These are phyloP conservation scores for Pezizomycotina sp. DNA, from an alignment of 2,329 filamentous ascomycete genomes.

Conservation along the genomic window DNA sequence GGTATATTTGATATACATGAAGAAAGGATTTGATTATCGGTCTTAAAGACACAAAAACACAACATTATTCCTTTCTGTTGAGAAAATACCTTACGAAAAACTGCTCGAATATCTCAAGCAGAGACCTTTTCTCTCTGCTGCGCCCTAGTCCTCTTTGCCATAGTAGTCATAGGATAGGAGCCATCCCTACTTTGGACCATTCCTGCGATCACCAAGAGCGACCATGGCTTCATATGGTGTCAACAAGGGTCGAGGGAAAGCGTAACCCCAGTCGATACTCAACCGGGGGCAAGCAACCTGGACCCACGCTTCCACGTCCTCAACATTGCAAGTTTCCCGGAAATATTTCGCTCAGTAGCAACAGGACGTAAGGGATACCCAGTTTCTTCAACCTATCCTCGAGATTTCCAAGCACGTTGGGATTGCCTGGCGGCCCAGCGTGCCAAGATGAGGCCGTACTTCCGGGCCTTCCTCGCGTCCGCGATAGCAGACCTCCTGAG, in stretches of 20 bases:
- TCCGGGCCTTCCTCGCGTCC: conserved; percentile 57
- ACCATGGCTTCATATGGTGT: conserved; percentile 93
- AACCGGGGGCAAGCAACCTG: conserved; percentile 92
- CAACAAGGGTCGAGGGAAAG: conserved; percentile 71
- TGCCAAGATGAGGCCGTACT: conserved; percentile 93
- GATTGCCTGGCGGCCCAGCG: conserved; percentile 84
- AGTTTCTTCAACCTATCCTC: conserved; percentile 55
- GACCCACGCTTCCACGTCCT: conserved; percentile 92
- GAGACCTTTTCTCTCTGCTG: conserved; percentile 52
- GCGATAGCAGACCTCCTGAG: conserved; percentile 62
- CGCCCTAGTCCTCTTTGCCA: conserved; percentile 75
- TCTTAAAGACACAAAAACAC: too few species aligned
- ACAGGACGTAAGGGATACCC: conserved; percentile 65
- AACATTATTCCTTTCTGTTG: too few species aligned
- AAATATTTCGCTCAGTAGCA: conserved; percentile 88
- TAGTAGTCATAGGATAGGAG: conserved; percentile 97
- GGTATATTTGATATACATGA: too few species aligned
- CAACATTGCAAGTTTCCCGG: conserved; percentile 80
- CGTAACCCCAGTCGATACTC: conserved; percentile 98
- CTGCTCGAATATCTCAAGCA: conserved; percentile 7
- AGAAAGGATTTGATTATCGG: too few species aligned
- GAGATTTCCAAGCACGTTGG: conserved; percentile 75
- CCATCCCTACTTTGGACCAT: conserved; percentile 52
- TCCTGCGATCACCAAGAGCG: conserved; percentile 53
- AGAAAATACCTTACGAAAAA: background rate